Conservation (phyloP, 23 red algal species). For the Gracilaria gracilis region DNA sequence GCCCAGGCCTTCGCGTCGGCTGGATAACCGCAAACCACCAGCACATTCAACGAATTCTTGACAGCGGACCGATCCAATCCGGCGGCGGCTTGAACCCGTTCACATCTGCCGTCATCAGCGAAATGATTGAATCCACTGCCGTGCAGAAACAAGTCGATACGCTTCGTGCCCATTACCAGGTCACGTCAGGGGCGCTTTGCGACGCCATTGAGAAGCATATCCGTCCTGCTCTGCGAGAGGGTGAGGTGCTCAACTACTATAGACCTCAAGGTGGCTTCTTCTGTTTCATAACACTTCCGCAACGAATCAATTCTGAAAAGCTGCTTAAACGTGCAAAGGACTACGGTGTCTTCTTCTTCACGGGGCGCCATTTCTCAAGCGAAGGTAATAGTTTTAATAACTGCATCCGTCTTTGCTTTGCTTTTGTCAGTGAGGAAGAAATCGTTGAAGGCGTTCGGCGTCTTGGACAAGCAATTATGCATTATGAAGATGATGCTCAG, state of each 20-base stretch:
- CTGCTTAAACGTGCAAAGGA: conserved; percentile 45
- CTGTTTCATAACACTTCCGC: conserved; percentile 66
- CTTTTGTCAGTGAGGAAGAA: conserved; percentile 52
- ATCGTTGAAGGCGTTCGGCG: conserved; percentile 72
- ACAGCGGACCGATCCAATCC: conserved; percentile 64
- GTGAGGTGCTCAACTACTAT: conserved; percentile 37
- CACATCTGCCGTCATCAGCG: conserved; percentile 66
- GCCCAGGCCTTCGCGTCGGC: conserved; percentile 85
- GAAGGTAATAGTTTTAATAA: neutral
- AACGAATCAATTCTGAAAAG: conserved; percentile 63
- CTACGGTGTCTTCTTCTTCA: conserved; percentile 80
- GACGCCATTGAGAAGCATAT: conserved; percentile 70
- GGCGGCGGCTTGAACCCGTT: conserved; percentile 90
- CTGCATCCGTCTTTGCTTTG: conserved; percentile 83
- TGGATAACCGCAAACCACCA: conserved; percentile 71
- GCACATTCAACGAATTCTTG: conserved; percentile 63
- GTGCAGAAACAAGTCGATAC: conserved; percentile 45
- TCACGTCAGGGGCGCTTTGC: conserved; percentile 34
- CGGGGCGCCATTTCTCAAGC: conserved; percentile 60
- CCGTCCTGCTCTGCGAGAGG: conserved; percentile 14
- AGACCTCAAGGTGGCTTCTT: conserved; percentile 85
- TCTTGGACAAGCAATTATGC: conserved; percentile 59
- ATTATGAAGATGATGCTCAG: neutral
- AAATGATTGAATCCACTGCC: conserved; percentile 65
- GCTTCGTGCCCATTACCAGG: conserved; percentile 59